Base-by-base conservation (phyloP, 2,329 filamentous ascomycete genomes). In the Penicillium nordicum region DNA sequence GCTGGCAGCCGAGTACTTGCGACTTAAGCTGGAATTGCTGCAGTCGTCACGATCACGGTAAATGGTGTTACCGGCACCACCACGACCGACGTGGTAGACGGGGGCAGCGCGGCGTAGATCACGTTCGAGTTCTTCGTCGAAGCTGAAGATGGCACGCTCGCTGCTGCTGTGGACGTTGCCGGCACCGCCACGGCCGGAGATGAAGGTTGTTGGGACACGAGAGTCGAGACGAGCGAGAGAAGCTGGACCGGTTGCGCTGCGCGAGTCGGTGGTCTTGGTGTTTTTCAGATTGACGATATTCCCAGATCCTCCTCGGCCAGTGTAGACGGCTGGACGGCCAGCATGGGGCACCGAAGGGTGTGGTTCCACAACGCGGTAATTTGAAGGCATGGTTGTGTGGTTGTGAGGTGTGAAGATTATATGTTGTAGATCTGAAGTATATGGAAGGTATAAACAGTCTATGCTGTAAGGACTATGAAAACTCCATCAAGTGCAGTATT, bases 51-150 rank as follows among this genome's bases (percentile, higher is more conserved):
- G 57, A 63, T 62, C 67, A 42, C 67, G 57, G 63, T 62, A 64
- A 49, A 77, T 67, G 60, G 70, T 71, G 71, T 87, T 87, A 49
- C 82, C 84, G 12, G 80, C 81, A 40, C 84, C 84, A 21, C 84
- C 84, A 43, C 84, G 79, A 42, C 84, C 84, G 60, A 86, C 81
- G 69, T 85, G 82, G 77, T 85, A 87, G 59, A 87, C 80, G 18
- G 84, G 84, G 2, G 84, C 83, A 45, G 80, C 77, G 36, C 80
- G 76, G 55, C 80, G 78, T 60, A 82, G 75, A 58, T 84, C 80
- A 56, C 80, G 80, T 63, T 83, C 79, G 50, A 87, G 78, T 67
- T 87, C 84, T 74, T 87, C 84, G 70, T 87, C 84, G 73, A 87
- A 87, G 72, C 80, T 82, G 78, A 87, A 87, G 70, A 87, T 85